Percentiles rank a stretch among this genome's conserved stretches.
Evolutionary conservation across 805 yeast species (phyloP).

Genomic region (Pichia nanzhaoensis): DNA sequence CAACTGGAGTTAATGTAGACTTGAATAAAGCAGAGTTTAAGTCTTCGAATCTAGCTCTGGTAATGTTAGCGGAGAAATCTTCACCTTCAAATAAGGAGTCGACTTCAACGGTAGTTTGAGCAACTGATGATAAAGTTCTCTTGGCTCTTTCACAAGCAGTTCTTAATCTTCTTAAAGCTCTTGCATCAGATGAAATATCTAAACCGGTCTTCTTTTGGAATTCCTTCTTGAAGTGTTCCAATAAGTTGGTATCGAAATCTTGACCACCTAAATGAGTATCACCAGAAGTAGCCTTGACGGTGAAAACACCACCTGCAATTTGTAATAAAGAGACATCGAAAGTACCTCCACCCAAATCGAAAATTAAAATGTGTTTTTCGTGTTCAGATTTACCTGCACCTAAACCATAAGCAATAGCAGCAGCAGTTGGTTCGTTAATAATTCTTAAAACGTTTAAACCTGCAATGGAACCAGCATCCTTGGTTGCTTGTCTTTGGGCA

Average conservation of each 20-base stretch:
- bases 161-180: constrained; percentile 97
- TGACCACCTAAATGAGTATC: constrained; percentile 99
- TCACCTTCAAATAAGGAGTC: constrained; percentile 94
- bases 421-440: constrained; percentile 86
- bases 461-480: constrained; percentile 76
- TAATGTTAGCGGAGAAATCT: constrained; percentile 87
- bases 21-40: constrained; percentile 89
- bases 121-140: constrained; percentile 94
- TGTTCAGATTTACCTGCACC: constrained; percentile 79
- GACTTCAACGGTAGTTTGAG: constrained; percentile 94
- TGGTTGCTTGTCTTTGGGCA: constrained; percentile 77
- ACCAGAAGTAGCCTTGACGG: constrained; percentile 98
- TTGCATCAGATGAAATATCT: constrained; percentile 84
- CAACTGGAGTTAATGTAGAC: constrained; percentile 91
- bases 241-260: constrained; percentile 95
- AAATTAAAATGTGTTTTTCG: constrained; percentile 85
- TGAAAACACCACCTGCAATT: constrained; percentile 94
- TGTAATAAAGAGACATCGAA: constrained; percentile 92
- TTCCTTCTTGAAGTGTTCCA: constrained; percentile 87
- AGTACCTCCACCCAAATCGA: constrained; percentile 98
- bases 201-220: constrained; percentile 88
- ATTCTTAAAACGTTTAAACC: constrained; percentile 73
- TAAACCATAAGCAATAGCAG: constrained; percentile 98
- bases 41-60: constrained; percentile 98
- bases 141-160: constrained; percentile 99